phyloP scores from a whole-genome alignment of 371 early-diverging fungal genomes.

The Rhizopus arrhizus region DNA sequence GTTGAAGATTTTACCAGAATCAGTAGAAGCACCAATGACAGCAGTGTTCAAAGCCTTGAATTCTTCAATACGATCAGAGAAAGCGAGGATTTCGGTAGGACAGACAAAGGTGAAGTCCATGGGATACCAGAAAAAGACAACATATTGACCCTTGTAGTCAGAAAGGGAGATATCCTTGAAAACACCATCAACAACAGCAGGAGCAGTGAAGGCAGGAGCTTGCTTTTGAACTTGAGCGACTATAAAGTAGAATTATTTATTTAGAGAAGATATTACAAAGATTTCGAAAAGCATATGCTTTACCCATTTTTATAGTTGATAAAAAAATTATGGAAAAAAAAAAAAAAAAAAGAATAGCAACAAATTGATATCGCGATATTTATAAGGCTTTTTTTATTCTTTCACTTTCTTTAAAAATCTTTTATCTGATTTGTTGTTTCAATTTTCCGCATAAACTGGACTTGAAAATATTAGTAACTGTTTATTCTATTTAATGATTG shows the following conservation, averaged over 20 bases:
- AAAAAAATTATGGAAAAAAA: too few relatives aligned
- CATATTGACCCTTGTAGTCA: constrained; percentile 84
- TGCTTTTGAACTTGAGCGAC: constrained; percentile 52
- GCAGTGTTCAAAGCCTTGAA: constrained; percentile 67
- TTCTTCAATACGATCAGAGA: constrained; percentile 65
- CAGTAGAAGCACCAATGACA: constrained; percentile 54
- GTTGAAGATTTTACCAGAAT: constrained; percentile 41
- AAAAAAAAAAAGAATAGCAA: too few relatives aligned
- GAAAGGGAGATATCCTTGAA: constrained; percentile 80
- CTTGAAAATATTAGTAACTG: too few relatives aligned
- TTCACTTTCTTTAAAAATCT: too few relatives aligned
- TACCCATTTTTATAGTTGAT: too few relatives aligned
- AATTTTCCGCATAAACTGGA: too few relatives aligned
- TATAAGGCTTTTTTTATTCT: too few relatives aligned
- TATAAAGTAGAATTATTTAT: neutral
- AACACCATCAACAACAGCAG: constrained; percentile 74
- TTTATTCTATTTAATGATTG: too few relatives aligned
- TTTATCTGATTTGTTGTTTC: too few relatives aligned
- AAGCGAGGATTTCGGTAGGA: constrained; percentile 74
- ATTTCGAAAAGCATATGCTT: too few relatives aligned
- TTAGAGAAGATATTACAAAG: too few relatives aligned
- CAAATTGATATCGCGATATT: too few relatives aligned
- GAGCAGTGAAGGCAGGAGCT: constrained; percentile 79
- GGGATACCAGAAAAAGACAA: constrained; percentile 55
- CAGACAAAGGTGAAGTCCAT: constrained; percentile 64